These are phyloP conservation scores for Galeopsis tetrahit DNA, from an alignment of 257 asterid species.

Conservation along the genomic window DNA sequence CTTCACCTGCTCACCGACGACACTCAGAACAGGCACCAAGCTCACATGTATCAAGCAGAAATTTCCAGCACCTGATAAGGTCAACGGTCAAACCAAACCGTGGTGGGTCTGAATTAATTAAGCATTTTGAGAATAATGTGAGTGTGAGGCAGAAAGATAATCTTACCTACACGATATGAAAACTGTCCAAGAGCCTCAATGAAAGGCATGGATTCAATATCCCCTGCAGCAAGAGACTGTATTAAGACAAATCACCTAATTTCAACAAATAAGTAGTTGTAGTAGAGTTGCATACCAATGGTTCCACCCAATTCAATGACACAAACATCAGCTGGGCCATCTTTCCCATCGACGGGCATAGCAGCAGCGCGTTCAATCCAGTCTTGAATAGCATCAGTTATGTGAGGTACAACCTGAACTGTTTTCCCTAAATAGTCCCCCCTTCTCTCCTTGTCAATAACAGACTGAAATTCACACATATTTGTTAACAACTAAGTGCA, in stretches of 20 bases:
- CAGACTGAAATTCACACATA: constrained; percentile 47
- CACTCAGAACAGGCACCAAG: constrained; percentile 86
- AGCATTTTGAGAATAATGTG: no score
- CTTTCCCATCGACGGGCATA: constrained; percentile 76
- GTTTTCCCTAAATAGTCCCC: constrained; percentile 80
- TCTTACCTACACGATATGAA: constrained; percentile 85
- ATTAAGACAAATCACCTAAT: neutral
- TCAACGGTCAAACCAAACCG: constrained; percentile 15
- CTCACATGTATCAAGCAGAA: constrained; percentile 95
- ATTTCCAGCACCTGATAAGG: constrained; percentile 76
- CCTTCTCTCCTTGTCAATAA: constrained; percentile 74
- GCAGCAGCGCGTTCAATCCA: constrained; percentile 83
- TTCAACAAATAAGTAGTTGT: neutral
- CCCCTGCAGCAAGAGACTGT: constrained; percentile 57
- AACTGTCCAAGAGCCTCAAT: constrained; percentile 96
- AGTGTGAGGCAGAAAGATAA: neutral
- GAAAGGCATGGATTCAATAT: constrained; percentile 94
- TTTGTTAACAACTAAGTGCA: constrained; percentile 11
- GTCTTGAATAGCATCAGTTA: constrained; percentile 84
- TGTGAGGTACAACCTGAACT: constrained; percentile 90
- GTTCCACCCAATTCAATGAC: constrained; percentile 87
- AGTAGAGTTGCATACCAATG: constrained; percentile 52
- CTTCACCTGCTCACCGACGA: constrained; percentile 90
- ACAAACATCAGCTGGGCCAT: constrained; percentile 87
- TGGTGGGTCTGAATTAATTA: no score